Percentiles rank a stretch among this genome's conserved stretches.
Evolutionary conservation across 345 rosid species (phyloP).

Genomic region (Iberis pinnata): DNA sequence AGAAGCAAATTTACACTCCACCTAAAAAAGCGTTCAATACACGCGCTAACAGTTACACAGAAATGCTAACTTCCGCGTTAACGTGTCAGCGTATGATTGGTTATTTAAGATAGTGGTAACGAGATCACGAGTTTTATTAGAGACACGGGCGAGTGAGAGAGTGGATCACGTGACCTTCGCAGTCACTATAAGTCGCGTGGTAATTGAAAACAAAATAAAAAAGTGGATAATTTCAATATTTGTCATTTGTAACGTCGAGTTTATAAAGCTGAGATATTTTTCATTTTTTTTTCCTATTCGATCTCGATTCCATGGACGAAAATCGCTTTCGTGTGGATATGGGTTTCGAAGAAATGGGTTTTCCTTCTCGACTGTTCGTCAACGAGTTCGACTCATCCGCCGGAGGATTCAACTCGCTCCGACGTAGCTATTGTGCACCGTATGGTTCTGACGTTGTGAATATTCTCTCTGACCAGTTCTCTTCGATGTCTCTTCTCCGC

Average conservation of each 20-base stretch:
- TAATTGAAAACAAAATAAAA: background rate
- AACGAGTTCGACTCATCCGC: background rate
- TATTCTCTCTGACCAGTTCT: conserved; percentile 13
- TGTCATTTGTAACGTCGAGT: background rate
- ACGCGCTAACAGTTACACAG: background rate
- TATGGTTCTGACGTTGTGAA: background rate
- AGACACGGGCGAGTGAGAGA: conserved; percentile 11
- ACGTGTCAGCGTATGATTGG: background rate
- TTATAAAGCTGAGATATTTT: background rate
- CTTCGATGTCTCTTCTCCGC: conserved; percentile 4
- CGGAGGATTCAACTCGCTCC: conserved; percentile 3
- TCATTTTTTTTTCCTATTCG: too few species aligned
- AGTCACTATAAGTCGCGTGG: background rate
- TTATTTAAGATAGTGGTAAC: background rate
- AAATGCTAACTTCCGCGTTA: background rate
- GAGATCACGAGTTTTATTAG: background rate
- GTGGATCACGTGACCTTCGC: conserved; percentile 24
- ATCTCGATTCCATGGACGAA: conserved; percentile 8
- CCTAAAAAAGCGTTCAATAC: background rate
- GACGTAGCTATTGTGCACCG: conserved; percentile 1
- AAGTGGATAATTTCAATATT: background rate
- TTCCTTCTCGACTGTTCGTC: background rate
- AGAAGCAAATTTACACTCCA: background rate
- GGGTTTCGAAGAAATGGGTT: background rate
- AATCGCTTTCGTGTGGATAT: background rate